Conservation (phyloP, 495 filamentous ascomycete genomes). For the Aspergillus incahuasiensis region DNA sequence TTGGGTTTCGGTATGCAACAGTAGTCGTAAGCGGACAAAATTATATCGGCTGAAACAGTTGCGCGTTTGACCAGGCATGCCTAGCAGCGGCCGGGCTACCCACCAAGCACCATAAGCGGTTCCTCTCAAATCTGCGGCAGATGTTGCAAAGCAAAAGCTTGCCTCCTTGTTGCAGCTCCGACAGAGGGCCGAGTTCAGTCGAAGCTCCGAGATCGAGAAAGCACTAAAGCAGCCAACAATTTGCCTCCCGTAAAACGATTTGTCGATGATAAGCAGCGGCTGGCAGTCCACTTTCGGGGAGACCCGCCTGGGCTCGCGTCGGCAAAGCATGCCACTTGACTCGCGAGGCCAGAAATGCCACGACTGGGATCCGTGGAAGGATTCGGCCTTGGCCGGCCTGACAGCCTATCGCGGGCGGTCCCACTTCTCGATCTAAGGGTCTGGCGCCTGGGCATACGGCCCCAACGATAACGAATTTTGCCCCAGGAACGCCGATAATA, state of each 20-base stretch:
- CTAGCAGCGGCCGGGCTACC: no score
- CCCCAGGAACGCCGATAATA: slow-evolving; percentile 2
- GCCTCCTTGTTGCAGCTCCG: no score
- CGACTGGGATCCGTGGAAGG: slow-evolving; percentile 1
- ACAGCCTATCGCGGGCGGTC: slow-evolving; percentile 1
- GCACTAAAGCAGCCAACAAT: background rate
- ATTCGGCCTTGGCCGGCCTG: background rate
- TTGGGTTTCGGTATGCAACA: background rate
- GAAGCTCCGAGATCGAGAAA: background rate
- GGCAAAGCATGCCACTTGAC: background rate
- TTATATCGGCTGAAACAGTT: no score
- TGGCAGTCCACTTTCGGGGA: slow-evolving; percentile 9
- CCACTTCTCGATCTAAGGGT: background rate
- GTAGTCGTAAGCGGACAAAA: background rate
- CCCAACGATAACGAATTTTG: slow-evolving; percentile 12
- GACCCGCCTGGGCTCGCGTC: background rate
- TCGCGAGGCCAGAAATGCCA: background rate
- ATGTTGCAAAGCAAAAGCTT: no score
- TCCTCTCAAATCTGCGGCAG: no score
- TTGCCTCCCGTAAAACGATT: slow-evolving; percentile 1
- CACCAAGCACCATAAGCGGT: no score
- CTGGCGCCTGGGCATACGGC: background rate
- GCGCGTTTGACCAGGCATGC: no score
- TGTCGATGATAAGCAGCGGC: slow-evolving; percentile 4
- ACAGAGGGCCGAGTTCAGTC: background rate